These are phyloP conservation scores for Tetracentron sinense DNA, from an alignment of 164 flowering plant genomes.

Conservation along the genomic window DNA sequence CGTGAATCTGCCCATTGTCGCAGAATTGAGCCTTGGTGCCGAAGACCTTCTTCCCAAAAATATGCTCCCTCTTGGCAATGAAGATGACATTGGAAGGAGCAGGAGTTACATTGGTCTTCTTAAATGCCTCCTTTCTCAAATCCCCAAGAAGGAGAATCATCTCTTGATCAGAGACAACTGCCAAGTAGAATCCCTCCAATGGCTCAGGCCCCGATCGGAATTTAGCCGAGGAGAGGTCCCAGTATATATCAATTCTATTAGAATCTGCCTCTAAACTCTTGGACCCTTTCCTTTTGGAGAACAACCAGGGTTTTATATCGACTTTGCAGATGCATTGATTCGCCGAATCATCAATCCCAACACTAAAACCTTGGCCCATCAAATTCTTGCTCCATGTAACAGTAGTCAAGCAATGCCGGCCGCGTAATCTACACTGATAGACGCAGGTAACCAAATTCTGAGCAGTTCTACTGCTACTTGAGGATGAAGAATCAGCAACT, in stretches of 20 bases:
- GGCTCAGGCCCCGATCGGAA: constrained; percentile 82
- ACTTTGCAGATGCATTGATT: constrained; percentile 55
- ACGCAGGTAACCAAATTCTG: constrained; percentile 57
- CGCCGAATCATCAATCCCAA: constrained; percentile 49
- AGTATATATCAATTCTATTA: constrained; percentile 49
- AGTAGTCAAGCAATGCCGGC: constrained; percentile 39
- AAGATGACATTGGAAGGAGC: constrained; percentile 35
- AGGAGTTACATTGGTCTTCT: constrained; percentile 47
- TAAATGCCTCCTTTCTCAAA: constrained; percentile 66
- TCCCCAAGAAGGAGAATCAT: constrained; percentile 75
- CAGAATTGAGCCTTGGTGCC: constrained; percentile 60
- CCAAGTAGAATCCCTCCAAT: constrained; percentile 58
- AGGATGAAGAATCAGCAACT: constrained; percentile 73
- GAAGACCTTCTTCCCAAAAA: constrained; percentile 61
- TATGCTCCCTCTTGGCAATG: constrained; percentile 59
- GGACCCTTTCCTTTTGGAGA: constrained; percentile 69
- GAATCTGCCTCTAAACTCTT: constrained; percentile 56
- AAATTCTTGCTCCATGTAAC: constrained; percentile 55
- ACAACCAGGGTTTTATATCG: constrained; percentile 63
- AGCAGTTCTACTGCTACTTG: constrained; percentile 35
- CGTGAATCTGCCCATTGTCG: constrained; percentile 55
- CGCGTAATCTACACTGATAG: constrained; percentile 41
- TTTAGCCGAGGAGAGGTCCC: constrained; percentile 74
- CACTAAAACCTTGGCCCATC: constrained; percentile 59
- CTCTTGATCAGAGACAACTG: constrained; percentile 44